Evolutionary conservation across 495 filamentous ascomycete genomes (phyloP).

Genomic region (Penicillium alfredii): DNA sequence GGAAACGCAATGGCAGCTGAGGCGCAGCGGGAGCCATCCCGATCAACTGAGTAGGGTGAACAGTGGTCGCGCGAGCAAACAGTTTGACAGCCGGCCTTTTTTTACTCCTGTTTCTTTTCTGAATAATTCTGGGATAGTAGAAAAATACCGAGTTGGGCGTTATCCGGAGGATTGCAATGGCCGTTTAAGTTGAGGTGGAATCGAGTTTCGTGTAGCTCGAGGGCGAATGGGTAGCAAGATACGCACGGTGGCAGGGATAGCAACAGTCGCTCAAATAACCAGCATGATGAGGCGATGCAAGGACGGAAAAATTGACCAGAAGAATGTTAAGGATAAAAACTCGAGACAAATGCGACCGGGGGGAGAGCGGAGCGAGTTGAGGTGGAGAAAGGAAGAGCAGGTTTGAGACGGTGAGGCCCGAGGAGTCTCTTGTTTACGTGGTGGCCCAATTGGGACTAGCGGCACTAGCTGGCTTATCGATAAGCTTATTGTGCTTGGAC

Average conservation of each 20-base stretch:
- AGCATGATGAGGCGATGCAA: slow-evolving; percentile 13
- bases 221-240: slow-evolving; percentile 11
- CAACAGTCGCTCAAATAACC: slow-evolving; percentile 8
- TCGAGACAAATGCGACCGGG: slow-evolving; percentile 1
- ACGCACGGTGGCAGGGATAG: slow-evolving; percentile 16
- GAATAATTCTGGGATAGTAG: too few relatives aligned
- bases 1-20: slow-evolving; percentile 76
- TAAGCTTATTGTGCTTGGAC: slow-evolving; percentile 42
- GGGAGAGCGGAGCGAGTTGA: slow-evolving; percentile 4
- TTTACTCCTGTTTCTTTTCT: too few relatives aligned
- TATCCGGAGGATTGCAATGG: too few relatives aligned
- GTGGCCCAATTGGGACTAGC: slow-evolving; percentile 33
- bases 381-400: slow-evolving; percentile 12
- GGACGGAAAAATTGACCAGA: too few relatives aligned
- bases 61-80: too few relatives aligned
- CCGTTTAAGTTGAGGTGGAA: too few relatives aligned
- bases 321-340: slow-evolving; percentile 1
- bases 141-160: too few relatives aligned
- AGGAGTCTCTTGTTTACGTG: slow-evolving; percentile 39
- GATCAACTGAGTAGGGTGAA: slow-evolving; percentile 6
- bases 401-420: slow-evolving; percentile 36
- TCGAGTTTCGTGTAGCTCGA: slow-evolving; percentile 3
- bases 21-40: slow-evolving; percentile 56
- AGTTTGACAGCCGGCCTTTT: too few relatives aligned
- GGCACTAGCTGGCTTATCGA: slow-evolving; percentile 32